Percentiles rank a stretch among this genome's conserved stretches.
Evolutionary conservation across 1,284 basidiomycete genomes (phyloP).

Genomic region (Ceratobasidium sp.): DNA sequence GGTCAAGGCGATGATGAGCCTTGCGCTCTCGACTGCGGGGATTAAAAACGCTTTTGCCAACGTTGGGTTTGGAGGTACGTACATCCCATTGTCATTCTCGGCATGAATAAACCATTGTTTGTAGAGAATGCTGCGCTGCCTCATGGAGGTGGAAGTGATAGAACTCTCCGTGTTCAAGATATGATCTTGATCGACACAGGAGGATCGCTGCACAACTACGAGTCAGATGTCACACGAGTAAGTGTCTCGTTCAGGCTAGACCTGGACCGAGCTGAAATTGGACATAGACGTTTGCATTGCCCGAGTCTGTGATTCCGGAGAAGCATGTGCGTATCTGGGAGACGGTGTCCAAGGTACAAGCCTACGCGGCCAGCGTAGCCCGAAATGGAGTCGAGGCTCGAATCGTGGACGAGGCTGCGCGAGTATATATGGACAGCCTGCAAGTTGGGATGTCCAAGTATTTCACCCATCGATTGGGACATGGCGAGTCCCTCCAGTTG

Average conservation of each 20-base stretch:
- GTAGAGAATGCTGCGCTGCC: conserved; percentile 86
- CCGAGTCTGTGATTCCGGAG: conserved; percentile 60
- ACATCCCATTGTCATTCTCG: background rate
- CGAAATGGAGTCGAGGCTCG: conserved; percentile 59
- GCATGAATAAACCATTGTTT: conserved; percentile 30
- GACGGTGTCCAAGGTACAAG: conserved; percentile 69
- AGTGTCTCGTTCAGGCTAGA: conserved; percentile 42
- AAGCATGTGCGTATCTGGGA: conserved; percentile 70
- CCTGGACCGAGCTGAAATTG: background rate
- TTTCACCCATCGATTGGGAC: conserved; percentile 83
- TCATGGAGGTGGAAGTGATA: conserved; percentile 78
- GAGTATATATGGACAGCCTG: conserved; percentile 55
- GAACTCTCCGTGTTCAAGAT: conserved; percentile 62
- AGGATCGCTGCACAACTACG: conserved; percentile 73
- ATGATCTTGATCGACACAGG: conserved; percentile 81
- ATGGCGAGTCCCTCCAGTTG: conserved; percentile 56
- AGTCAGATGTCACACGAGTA: conserved; percentile 79
- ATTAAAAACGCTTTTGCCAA: conserved; percentile 64
- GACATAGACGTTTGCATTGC: conserved; percentile 71
- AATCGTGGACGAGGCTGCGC: conserved; percentile 71
- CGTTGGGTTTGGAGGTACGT: conserved; percentile 78
- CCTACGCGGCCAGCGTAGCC: conserved; percentile 59
- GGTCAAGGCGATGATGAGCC: conserved; percentile 61
- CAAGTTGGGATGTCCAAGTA: conserved; percentile 59
- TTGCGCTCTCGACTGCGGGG: conserved; percentile 64